These are phyloP conservation scores for Triticum turgidum DNA, from an alignment of 176 grass and related monocot species.

Conservation along the genomic window DNA sequence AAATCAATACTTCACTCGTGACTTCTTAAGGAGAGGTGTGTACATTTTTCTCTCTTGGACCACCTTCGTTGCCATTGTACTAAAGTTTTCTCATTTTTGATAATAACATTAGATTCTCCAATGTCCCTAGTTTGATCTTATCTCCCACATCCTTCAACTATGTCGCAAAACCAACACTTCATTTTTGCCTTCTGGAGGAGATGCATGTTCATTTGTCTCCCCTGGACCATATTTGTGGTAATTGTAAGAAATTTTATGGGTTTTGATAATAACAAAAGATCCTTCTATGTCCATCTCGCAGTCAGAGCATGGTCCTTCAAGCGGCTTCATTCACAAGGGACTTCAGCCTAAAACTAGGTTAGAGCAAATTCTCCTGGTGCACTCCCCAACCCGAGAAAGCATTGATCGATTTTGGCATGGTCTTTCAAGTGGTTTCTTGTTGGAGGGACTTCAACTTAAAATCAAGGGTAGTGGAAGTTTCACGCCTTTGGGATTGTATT, in stretches of 20 bases:
- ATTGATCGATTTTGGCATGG: neutral
- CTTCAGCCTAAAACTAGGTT: neutral
- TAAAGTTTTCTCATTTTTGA: too few relatives aligned
- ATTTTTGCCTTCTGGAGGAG: neutral
- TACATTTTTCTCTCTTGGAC: too few relatives aligned
- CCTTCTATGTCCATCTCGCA: too few relatives aligned
- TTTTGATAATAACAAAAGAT: neutral
- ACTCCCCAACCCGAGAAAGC: neutral
- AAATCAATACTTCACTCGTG: neutral
- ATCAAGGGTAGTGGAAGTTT: neutral
- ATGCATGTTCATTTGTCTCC: too few relatives aligned
- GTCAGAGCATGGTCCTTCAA: neutral
- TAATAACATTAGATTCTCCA: too few relatives aligned
- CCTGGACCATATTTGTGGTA: neutral
- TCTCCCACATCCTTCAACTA: too few relatives aligned
- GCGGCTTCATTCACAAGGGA: neutral
- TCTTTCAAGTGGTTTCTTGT: neutral
- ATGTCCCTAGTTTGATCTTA: too few relatives aligned
- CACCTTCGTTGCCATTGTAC: too few relatives aligned
- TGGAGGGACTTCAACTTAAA: neutral
- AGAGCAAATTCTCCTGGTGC: neutral
- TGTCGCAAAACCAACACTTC: neutral
- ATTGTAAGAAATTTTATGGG: neutral
- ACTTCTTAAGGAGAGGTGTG: too few relatives aligned
- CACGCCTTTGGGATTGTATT: neutral